Conservation (phyloP, 495 filamentous ascomycete genomes). For the Aspergillus ellipticus region DNA sequence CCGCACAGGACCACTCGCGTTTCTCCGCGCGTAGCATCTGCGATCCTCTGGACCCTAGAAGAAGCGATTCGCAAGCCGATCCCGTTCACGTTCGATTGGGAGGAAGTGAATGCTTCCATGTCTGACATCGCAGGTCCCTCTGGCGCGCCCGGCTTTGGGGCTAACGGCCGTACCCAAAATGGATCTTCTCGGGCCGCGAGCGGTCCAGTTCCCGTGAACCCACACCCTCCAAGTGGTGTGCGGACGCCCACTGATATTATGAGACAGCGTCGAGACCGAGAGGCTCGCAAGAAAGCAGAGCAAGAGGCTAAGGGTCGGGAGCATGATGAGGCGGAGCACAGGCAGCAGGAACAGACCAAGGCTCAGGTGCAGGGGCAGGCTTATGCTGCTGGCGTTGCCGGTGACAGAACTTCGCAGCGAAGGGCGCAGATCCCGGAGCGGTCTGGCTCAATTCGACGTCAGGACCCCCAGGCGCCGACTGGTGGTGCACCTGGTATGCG, state of each 20-base stretch:
- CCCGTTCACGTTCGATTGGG: conserved; percentile 75
- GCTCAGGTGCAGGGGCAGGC: conserved; percentile 28
- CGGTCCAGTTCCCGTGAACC: conserved; percentile 45
- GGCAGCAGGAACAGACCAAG: conserved; percentile 50
- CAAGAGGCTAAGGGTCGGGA: conserved; percentile 45
- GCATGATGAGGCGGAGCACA: conserved; percentile 51
- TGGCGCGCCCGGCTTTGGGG: conserved; percentile 32
- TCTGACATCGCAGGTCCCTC: conserved; percentile 68
- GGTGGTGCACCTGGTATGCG: conserved; percentile 14
- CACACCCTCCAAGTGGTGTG: conserved; percentile 42
- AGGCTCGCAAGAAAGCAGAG: conserved; percentile 62
- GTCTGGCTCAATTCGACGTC: conserved; percentile 11
- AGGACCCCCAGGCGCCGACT: conserved; percentile 11
- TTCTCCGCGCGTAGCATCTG: conserved; percentile 64
- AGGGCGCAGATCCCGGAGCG: conserved; percentile 23
- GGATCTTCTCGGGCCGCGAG: conserved; percentile 44
- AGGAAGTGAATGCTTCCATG: conserved; percentile 94
- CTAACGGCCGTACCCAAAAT: conserved; percentile 47
- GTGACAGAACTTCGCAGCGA: conserved; percentile 43
- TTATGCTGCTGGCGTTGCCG: conserved; percentile 58
- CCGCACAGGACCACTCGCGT: conserved; percentile 54
- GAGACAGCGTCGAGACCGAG: conserved; percentile 64
- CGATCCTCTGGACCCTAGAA: conserved; percentile 88
- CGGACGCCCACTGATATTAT: conserved; percentile 69
- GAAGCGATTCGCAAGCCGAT: conserved; percentile 82